Evolutionary conservation across 2,329 filamentous ascomycete species (phyloP), one percentile per base, ranked within the genome.

Genomic region (Neonectria hederae): DNA sequence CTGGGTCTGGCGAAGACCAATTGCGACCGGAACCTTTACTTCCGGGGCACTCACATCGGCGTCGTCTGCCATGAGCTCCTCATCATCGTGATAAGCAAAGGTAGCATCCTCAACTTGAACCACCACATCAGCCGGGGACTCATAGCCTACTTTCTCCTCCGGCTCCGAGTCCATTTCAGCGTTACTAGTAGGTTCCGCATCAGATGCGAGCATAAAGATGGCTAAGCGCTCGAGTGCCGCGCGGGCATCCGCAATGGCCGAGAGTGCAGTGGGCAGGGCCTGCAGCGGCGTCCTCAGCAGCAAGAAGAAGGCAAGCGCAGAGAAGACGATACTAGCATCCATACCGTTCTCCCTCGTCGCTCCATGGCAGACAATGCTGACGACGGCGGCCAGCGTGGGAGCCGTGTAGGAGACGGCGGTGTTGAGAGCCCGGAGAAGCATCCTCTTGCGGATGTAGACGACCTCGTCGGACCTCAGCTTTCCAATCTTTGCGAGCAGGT

Each of bases 351-450:
- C 8, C 4, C n/a, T 42, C 7, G 38, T 42, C 8, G 38, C 38
- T 4, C 38, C 38, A 5, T 42, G n/a, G 38, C 38, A 42, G n/a
- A 42, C 57, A 24, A 74, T 74, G 53, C 66, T 69, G 17, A 73
- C 65, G 1, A 72, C 72, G 1, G 72, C 60, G 6, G 72, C 72
- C 6, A 74, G 62, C 0, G 71, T 72, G 0, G 70, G 71, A 17
- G 70, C 71, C 7, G 71, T 74, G 53, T 65, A 74, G 2, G 71
- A 70, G 14, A 74, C 70, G 4, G 72, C 66, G 13, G 64, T 70
- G 61, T 74, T 74, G 17, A 74, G 58, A 0, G 71, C 71, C 11
- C 72, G 52, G 21, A 74, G 58, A 7, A 72, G 62, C 72, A 74
- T 72, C 7, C 71, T 62, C 63, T 72, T 71, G 54, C 71, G 71